These are phyloP conservation scores for Ilyonectria sp. DNA, from an alignment of 2,329 filamentous ascomycete species.

Conservation along the genomic window DNA sequence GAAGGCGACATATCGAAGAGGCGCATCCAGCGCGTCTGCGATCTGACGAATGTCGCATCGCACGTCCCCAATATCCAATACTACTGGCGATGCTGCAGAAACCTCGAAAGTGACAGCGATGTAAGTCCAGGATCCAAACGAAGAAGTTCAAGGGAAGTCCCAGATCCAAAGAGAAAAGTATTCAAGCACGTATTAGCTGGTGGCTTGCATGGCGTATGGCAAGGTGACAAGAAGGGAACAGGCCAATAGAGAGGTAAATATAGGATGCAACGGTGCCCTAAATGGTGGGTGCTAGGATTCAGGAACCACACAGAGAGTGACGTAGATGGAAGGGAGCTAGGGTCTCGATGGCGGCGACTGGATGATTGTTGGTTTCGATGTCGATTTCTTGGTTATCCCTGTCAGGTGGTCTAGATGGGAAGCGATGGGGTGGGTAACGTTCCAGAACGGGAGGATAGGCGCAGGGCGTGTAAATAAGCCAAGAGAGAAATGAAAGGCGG, in stretches of 20 bases:
- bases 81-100: background rate
- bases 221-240: background rate
- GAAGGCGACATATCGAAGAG: constrained; percentile 41
- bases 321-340: constrained; percentile 4
- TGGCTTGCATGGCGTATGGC: background rate
- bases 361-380: constrained; percentile 4
- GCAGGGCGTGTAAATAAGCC: constrained; percentile 10
- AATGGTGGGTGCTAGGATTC: background rate
- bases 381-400: constrained; percentile 31
- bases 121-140: constrained; percentile 7
- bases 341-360: constrained; percentile 7
- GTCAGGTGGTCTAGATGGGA: background rate
- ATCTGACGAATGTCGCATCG: constrained; percentile 37
- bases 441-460: constrained; percentile 13
- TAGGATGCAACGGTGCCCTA: background rate
- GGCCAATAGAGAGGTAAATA: constrained; percentile 3
- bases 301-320: constrained; percentile 15
- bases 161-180: constrained; percentile 24
- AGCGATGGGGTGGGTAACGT: constrained; percentile 5
- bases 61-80: constrained; percentile 9
- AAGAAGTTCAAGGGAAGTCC: background rate
- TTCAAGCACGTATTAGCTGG: constrained; percentile 13
- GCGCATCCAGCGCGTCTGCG: constrained; percentile 31
- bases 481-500: constrained; percentile 2
- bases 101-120: background rate